phyloP scores from a whole-genome alignment of 148 eudicot genomes.

The Amaranthus palmeri region DNA sequence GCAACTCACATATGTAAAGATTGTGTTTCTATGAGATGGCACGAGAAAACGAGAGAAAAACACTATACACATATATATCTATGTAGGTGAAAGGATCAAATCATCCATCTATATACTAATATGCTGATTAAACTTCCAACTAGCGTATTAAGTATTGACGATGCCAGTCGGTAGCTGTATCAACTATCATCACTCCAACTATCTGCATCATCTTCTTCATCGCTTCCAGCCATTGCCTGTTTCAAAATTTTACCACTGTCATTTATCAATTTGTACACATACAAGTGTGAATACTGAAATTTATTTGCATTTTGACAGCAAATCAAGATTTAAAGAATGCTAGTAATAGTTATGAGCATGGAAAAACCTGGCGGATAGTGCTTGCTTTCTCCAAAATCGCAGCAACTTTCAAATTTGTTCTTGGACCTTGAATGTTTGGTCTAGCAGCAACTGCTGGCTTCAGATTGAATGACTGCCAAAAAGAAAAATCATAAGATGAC shows the following conservation, averaged over 20 bases:
- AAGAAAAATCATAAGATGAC: conserved; percentile 16
- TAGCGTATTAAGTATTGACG: conserved; percentile 18
- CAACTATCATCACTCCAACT: conserved; percentile 87
- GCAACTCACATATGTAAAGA: conserved; percentile 11
- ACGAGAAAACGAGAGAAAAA: not conserved
- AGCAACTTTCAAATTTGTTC: conserved; percentile 83
- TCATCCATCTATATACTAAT: conserved; percentile 21
- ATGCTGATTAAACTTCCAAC: conserved; percentile 1
- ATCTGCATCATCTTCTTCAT: conserved; percentile 84
- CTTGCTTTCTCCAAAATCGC: conserved; percentile 96
- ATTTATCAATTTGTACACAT: not conserved
- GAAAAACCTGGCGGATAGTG: conserved; percentile 78
- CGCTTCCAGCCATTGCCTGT: conserved; percentile 95
- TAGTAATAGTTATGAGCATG: not conserved
- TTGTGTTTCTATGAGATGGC: not conserved
- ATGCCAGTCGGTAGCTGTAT: conserved; percentile 8
- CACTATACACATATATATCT: conserved; percentile 25
- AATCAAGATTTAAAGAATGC: not conserved
- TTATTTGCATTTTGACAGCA: not conserved
- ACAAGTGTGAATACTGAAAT: not conserved
- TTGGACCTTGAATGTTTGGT: conserved; percentile 83
- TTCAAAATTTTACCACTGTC: conserved; percentile 1
- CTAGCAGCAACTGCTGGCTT: conserved; percentile 65
- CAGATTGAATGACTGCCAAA: conserved; percentile 66
- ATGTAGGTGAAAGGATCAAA: conserved; percentile 13